A percentile compares a stretch with the other conserved stretches of the same genome.
Conservation (phyloP, 768 basidiomycete species). For the Kwoniella dejecticola region DNA sequence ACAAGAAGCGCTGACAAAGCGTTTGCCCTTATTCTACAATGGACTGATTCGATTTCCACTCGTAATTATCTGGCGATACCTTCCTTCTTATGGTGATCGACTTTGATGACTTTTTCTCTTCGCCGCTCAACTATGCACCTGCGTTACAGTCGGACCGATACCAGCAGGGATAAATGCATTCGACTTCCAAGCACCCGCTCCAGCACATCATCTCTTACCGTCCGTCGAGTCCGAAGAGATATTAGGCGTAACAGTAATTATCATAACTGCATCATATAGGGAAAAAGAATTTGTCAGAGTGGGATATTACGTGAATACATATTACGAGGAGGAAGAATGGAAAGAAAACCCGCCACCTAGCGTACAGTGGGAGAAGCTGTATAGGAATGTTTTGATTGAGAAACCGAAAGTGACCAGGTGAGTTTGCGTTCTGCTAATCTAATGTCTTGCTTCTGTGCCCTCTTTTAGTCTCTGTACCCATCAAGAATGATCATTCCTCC, state of each 20-base stretch:
- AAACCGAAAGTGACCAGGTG: conserved; percentile 89
- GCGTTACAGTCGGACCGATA: conserved; percentile 82
- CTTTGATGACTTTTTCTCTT: too few species aligned
- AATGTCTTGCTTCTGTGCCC: neutral
- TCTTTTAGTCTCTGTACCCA: too few species aligned
- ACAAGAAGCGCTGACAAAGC: neutral
- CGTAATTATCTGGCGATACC: neutral
- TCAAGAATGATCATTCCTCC: too few species aligned
- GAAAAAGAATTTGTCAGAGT: conserved; percentile 99
- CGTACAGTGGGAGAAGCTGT: conserved; percentile 75
- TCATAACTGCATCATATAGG: conserved; percentile 91
- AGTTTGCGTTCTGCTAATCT: neutral
- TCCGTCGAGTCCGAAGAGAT: conserved; percentile 69
- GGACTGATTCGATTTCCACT: neutral
- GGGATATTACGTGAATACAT: conserved; percentile 98
- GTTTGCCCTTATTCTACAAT: too few species aligned
- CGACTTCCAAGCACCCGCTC: conserved; percentile 87
- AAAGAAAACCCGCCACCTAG: conserved; percentile 67
- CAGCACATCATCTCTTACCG: conserved; percentile 81
- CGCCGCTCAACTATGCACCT: too few species aligned
- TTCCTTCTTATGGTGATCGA: too few species aligned
- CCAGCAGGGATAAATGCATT: conserved; percentile 97
- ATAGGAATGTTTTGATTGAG: conserved; percentile 77
- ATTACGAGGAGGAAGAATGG: conserved; percentile 95
- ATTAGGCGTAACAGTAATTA: conserved; percentile 93